A percentile compares a stretch with the other conserved stretches of the same genome.
phyloP scores from a whole-genome alignment of 2,329 filamentous ascomycete genomes.

The Fulvia fulva region DNA sequence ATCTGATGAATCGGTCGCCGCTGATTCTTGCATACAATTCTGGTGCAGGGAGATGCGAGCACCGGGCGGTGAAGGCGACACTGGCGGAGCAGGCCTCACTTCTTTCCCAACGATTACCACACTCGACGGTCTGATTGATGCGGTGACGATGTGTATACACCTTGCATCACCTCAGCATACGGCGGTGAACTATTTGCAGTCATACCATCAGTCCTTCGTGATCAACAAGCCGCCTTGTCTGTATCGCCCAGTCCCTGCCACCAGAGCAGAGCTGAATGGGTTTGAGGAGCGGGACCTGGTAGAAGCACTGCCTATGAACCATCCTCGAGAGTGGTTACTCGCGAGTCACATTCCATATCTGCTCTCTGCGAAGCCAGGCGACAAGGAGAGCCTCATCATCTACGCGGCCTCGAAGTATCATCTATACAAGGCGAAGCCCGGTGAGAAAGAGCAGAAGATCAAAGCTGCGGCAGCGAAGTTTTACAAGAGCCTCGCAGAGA shows the following conservation, averaged over 20 bases:
- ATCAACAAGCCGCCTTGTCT: slow-evolving; percentile 43
- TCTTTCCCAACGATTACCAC: slow-evolving; percentile 44
- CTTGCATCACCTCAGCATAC: slow-evolving; percentile 50
- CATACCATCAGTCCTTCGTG: slow-evolving; percentile 50
- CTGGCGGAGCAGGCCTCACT: slow-evolving; percentile 38
- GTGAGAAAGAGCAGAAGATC: slow-evolving; percentile 8
- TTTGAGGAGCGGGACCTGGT: slow-evolving; percentile 35
- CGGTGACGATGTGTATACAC: slow-evolving; percentile 52
- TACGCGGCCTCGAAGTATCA: slow-evolving; percentile 18
- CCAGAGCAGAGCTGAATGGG: slow-evolving; percentile 12
- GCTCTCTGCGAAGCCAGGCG: slow-evolving; percentile 14
- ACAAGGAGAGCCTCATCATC: slow-evolving; percentile 18
- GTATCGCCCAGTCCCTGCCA: slow-evolving; percentile 31
- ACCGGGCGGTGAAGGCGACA: slow-evolving; percentile 5
- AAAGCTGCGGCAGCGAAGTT: slow-evolving; percentile 17
- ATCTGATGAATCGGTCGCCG: slow-evolving; percentile 14
- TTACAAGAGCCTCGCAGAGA: slow-evolving; percentile 15
- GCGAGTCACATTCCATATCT: slow-evolving; percentile 45
- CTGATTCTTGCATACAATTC: slow-evolving; percentile 34
- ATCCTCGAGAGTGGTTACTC: slow-evolving; percentile 45
- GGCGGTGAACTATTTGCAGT: slow-evolving; percentile 51
- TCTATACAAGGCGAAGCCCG: slow-evolving; percentile 15
- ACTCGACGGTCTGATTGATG: slow-evolving; percentile 42
- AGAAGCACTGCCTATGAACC: slow-evolving; percentile 41
- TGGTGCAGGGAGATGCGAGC: slow-evolving; percentile 42